Percentiles rank a stretch among this genome's conserved stretches.
phyloP scores from a whole-genome alignment of 768 basidiomycete genomes.

The Ramaria sp. region DNA sequence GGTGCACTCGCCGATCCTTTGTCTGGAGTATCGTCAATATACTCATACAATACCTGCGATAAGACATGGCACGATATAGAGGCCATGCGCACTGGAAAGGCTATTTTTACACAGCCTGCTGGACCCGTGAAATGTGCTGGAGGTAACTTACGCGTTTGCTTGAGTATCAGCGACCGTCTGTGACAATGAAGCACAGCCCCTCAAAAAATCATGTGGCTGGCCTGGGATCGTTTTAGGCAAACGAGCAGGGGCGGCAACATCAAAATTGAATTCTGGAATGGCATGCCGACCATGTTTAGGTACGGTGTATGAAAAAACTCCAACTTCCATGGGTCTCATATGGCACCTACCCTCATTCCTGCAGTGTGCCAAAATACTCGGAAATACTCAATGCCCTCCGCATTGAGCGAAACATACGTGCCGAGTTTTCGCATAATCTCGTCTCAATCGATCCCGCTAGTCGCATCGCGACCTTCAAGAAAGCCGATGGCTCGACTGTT shows the following conservation, averaged over 20 bases:
- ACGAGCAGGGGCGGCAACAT: conserved; percentile 49
- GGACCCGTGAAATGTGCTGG: conserved; percentile 92
- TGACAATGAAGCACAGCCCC: conserved; percentile 38
- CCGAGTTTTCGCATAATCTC: conserved; percentile 75
- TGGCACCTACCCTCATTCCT: no score
- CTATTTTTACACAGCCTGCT: conserved; percentile 91
- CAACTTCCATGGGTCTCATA: neutral
- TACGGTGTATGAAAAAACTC: neutral
- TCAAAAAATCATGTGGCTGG: conserved; percentile 97
- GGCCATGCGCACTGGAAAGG: conserved; percentile 62
- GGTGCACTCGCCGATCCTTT: conserved; percentile 66
- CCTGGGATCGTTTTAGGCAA: conserved; percentile 68
- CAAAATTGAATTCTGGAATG: conserved; percentile 73
- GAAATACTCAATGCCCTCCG: conserved; percentile 76
- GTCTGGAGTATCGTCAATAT: conserved; percentile 85
- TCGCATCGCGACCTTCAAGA: conserved; percentile 79
- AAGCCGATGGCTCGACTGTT: conserved; percentile 53
- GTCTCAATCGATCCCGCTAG: conserved; percentile 58
- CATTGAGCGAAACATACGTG: conserved; percentile 69
- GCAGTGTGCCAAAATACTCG: conserved; percentile 83
- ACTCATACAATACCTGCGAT: conserved; percentile 83
- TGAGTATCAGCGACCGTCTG: neutral
- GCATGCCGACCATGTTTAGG: conserved; percentile 90
- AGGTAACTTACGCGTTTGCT: conserved; percentile 32
- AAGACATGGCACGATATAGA: conserved; percentile 82